Evolutionary conservation across 768 basidiomycete genomes (phyloP).

Genomic region (Inosperma sp.): DNA sequence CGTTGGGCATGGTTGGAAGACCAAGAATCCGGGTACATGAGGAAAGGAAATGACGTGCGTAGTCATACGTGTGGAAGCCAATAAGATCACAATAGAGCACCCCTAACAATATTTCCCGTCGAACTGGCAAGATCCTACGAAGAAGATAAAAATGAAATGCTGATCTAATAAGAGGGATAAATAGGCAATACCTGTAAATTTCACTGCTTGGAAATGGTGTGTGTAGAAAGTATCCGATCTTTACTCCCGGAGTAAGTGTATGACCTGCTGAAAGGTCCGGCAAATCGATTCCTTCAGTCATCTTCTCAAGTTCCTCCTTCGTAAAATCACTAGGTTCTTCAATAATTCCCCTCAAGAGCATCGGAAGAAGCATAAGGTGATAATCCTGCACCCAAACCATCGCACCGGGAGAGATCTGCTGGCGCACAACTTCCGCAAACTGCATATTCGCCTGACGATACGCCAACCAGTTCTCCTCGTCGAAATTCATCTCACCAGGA

Average conservation of each 20-base stretch:
- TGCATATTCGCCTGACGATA: constrained; percentile 95
- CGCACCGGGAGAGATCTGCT: constrained; percentile 74
- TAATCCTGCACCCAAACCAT: constrained; percentile 99
- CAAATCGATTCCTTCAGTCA: constrained; percentile 66
- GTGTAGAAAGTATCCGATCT: constrained; percentile 98
- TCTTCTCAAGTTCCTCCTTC: constrained; percentile 56
- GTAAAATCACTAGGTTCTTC: constrained; percentile 61
- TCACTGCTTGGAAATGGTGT: constrained; percentile 98
- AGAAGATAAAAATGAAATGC: constrained; percentile 9
- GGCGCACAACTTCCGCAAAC: constrained; percentile 86
- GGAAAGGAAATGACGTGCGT: constrained; percentile 98
- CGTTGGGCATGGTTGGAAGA: constrained; percentile 95
- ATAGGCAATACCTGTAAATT: constrained; percentile 92
- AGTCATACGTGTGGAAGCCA: constrained; percentile 99
- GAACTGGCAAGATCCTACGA: constrained; percentile 87
- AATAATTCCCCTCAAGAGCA: constrained; percentile 86
- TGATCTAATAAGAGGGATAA: constrained; percentile 7
- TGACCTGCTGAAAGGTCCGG: constrained; percentile 39
- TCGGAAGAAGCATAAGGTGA: constrained; percentile 95
- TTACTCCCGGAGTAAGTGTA: constrained; percentile 58
- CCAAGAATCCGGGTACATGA: constrained; percentile 96
- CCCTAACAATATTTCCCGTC: constrained; percentile 95
- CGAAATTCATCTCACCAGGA: constrained; percentile 99
- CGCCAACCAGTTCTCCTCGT: constrained; percentile 96
- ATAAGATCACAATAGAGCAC: constrained; percentile 95